Evolutionary conservation across 2,329 filamentous ascomycete genomes (phyloP).

Genomic region (Colletotrichum orchidophilum): DNA sequence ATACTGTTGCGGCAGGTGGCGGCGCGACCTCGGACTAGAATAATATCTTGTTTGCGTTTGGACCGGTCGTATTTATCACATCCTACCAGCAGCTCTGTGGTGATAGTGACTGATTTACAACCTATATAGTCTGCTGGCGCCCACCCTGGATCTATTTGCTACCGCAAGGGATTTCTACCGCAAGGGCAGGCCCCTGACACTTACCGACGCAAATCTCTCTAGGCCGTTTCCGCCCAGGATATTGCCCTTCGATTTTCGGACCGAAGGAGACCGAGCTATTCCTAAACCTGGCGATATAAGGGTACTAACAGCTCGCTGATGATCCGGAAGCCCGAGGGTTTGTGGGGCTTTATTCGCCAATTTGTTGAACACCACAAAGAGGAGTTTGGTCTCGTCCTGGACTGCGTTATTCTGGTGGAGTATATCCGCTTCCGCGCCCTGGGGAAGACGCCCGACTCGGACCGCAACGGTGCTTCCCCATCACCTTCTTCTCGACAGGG

Average conservation of each 20-base stretch:
- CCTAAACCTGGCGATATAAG: slow-evolving; percentile 89
- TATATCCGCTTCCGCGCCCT: slow-evolving; percentile 92
- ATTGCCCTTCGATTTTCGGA: not conserved
- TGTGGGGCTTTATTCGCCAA: not conserved
- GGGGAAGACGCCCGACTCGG: slow-evolving; percentile 77
- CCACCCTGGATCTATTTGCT: slow-evolving; percentile 61
- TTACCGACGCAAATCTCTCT: slow-evolving; percentile 92
- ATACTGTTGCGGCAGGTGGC: not conserved
- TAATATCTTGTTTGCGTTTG: not conserved
- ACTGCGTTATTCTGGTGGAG: slow-evolving; percentile 86
- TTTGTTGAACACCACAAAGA: slow-evolving; percentile 77
- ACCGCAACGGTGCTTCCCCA: not conserved
- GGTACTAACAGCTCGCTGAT: slow-evolving; percentile 92
- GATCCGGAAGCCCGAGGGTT: slow-evolving; percentile 74
- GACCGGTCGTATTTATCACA: not conserved
- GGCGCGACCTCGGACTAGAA: not conserved
- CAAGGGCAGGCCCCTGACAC: slow-evolving; percentile 79
- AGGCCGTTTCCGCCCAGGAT: slow-evolving; percentile 59
- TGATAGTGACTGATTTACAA: not conserved
- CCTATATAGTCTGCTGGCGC: not conserved
- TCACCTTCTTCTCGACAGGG: not conserved
- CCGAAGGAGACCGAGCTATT: slow-evolving; percentile 73
- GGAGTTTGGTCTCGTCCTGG: slow-evolving; percentile 90
- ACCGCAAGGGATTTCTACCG: slow-evolving; percentile 49
- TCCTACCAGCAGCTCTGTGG: not conserved